These are phyloP conservation scores for Effrenium voratum DNA, from an alignment of 73 alveolate species.

Conservation along the genomic window DNA sequence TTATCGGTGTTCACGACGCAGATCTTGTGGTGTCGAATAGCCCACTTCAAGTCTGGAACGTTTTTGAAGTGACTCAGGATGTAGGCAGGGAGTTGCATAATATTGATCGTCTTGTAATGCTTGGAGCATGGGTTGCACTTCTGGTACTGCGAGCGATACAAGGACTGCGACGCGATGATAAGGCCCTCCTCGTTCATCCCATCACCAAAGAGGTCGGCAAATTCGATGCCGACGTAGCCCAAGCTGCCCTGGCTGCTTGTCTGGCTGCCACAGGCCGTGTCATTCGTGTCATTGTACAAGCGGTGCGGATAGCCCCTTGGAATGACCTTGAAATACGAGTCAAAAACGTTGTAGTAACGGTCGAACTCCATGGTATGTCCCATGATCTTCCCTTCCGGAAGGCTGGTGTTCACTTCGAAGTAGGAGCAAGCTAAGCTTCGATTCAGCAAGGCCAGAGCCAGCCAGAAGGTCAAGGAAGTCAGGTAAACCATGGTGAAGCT, in stretches of 20 bases:
- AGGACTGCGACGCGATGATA: neutral
- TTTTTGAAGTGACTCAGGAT: neutral
- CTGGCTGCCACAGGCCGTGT: neutral
- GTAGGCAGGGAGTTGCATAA: neutral
- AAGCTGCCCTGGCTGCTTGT: neutral
- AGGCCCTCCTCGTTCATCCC: constrained; percentile 65
- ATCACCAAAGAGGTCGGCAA: neutral
- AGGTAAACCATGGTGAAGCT: neutral
- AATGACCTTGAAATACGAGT: neutral
- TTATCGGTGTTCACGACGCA: neutral
- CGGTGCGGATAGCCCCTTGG: neutral
- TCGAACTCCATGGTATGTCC: constrained; percentile 68
- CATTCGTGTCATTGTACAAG: neutral
- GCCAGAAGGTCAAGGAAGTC: neutral
- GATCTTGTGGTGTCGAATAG: constrained; percentile 1
- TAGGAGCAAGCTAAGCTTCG: neutral
- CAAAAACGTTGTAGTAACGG: neutral
- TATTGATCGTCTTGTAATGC: constrained; percentile 7
- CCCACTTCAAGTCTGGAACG: neutral
- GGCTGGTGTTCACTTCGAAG: constrained; percentile 23
- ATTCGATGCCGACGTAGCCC: neutral
- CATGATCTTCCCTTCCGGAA: neutral
- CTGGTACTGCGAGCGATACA: constrained; percentile 32
- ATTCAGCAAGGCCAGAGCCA: too few relatives aligned
- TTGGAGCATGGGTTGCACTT: constrained; percentile 3